phyloP scores from a whole-genome alignment of 768 basidiomycete genomes.

The Kwoniella dendrophila region DNA sequence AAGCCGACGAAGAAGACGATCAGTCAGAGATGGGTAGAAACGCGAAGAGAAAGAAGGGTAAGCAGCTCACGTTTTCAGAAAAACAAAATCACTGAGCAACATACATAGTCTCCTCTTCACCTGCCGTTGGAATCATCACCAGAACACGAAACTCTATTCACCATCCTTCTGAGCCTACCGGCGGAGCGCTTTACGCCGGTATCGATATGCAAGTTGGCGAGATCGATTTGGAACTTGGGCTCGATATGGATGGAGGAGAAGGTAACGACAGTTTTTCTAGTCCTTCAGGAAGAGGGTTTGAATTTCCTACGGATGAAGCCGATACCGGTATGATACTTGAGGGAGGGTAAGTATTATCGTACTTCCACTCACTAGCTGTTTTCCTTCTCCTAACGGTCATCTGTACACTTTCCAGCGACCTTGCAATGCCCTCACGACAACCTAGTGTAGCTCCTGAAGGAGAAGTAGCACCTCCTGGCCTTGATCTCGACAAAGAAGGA shows the following conservation, averaged over 20 bases:
- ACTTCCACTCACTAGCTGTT: no score
- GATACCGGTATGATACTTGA: constrained; percentile 1
- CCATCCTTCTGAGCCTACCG: constrained; percentile 27
- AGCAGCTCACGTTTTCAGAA: neutral
- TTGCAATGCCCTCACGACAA: neutral
- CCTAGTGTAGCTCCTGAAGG: constrained; percentile 4
- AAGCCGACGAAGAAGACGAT: constrained; percentile 22
- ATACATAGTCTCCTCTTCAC: neutral
- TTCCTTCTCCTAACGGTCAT: no score
- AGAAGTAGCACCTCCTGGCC: neutral
- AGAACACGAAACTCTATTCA: constrained; percentile 26
- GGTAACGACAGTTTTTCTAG: constrained; percentile 29
- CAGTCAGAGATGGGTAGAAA: constrained; percentile 3
- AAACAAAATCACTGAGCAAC: neutral
- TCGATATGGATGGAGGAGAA: constrained; percentile 1
- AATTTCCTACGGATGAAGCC: constrained; percentile 9
- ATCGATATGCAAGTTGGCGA: constrained; percentile 25
- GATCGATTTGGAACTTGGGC: constrained; percentile 26
- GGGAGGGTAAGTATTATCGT: neutral
- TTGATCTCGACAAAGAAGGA: neutral
- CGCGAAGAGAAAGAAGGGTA: constrained; percentile 8
- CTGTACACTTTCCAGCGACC: no score
- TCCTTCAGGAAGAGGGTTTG: constrained; percentile 25
- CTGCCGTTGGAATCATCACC: constrained; percentile 3
- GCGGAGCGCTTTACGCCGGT: constrained; percentile 9